Conservation (phyloP, 495 filamentous ascomycete genomes). For the Xeromyces bisporus region DNA sequence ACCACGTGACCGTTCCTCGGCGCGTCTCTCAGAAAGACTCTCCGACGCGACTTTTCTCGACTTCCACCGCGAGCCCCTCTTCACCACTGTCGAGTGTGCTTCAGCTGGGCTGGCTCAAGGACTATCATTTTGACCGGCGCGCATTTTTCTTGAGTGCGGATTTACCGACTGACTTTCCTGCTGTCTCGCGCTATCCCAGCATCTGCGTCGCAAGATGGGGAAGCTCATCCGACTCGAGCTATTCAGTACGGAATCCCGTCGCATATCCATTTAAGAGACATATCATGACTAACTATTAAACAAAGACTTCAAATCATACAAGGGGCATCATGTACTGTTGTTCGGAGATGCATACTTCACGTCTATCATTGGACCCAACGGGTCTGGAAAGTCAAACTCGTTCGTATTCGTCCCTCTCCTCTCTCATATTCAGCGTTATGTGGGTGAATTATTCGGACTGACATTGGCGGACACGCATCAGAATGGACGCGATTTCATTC, state of each 20-base stretch:
- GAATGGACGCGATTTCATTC: constrained; percentile 99
- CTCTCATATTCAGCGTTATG: background rate
- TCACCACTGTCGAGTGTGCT: too few species aligned
- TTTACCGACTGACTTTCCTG: too few species aligned
- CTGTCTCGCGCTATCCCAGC: constrained; percentile 2
- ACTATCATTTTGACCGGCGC: too few species aligned
- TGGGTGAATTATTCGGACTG: background rate
- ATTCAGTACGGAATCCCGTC: constrained; percentile 46
- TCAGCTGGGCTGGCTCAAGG: too few species aligned
- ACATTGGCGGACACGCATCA: constrained; percentile 20
- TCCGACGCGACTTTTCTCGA: too few species aligned
- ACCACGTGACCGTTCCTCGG: too few species aligned
- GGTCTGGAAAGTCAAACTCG: constrained; percentile 99
- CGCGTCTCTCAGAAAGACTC: too few species aligned
- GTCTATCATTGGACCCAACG: constrained; percentile 98
- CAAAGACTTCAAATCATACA: constrained; percentile 98
- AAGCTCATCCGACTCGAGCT: constrained; percentile 92
- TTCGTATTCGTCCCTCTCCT: constrained; percentile 26
- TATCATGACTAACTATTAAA: constrained; percentile 13
- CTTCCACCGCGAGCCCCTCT: too few species aligned
- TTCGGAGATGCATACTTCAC: constrained; percentile 98
- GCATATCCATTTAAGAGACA: background rate
- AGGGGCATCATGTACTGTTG: constrained; percentile 81
- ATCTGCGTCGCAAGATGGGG: constrained; percentile 39
- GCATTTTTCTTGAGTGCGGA: too few species aligned